Evolutionary conservation across 148 eudicot genomes (phyloP).

Genomic region (Vaccinium corymbosum): DNA sequence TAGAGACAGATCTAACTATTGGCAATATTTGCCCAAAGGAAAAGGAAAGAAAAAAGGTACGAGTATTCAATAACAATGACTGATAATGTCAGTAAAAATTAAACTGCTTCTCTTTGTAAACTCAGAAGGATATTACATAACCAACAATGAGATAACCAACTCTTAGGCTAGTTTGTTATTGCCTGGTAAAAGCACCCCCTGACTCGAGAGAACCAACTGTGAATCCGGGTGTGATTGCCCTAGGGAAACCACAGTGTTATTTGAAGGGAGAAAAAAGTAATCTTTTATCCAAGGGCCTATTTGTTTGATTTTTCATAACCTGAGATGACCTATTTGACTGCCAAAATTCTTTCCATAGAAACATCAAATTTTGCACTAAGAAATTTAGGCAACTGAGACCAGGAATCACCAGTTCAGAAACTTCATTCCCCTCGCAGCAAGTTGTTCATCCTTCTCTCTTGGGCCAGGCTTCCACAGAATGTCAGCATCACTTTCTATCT

Average conservation of each 20-base stretch:
- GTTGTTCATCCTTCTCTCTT: constrained; percentile 61
- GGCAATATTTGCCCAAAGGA: too few species aligned
- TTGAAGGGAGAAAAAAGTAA: neutral
- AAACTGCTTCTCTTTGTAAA: neutral
- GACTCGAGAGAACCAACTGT: neutral
- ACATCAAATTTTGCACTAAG: neutral
- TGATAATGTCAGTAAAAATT: neutral
- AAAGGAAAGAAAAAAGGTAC: neutral
- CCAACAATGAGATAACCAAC: neutral
- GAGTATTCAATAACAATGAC: neutral
- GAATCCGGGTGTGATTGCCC: neutral
- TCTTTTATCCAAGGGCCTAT: neutral
- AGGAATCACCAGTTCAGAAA: constrained; percentile 71
- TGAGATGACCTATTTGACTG: neutral
- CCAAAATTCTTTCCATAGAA: neutral
- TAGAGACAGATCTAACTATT: too few species aligned
- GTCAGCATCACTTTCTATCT: constrained; percentile 82
- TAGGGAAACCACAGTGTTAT: neutral
- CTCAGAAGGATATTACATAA: neutral
- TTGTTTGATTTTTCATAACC: neutral
- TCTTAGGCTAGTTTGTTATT: neutral
- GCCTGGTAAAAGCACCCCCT: neutral
- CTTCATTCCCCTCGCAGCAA: constrained; percentile 71
- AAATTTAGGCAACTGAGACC: neutral
- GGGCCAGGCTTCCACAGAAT: constrained; percentile 54